Evolutionary conservation across 2,329 filamentous ascomycete genomes (phyloP).

Genomic region (Aspergillus ochraceus): DNA sequence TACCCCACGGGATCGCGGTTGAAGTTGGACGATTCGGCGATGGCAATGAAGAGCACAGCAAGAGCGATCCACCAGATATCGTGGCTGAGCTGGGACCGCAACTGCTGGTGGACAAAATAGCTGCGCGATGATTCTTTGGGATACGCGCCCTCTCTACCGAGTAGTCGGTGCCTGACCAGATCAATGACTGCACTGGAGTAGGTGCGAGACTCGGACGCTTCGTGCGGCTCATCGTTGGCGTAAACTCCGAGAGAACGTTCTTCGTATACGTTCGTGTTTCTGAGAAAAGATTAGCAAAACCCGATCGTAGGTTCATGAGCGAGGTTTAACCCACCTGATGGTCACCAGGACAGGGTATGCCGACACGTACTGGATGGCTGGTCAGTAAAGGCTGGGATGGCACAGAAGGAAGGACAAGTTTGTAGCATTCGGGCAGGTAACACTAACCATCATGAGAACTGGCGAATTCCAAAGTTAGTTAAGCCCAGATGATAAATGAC

Average conservation of each 20-base stretch:
- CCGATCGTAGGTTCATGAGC: neutral
- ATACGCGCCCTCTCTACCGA: constrained; percentile 21
- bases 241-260: constrained; percentile 62
- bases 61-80: constrained; percentile 67
- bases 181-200: constrained; percentile 26
- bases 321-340: constrained; percentile 25
- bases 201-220: constrained; percentile 18
- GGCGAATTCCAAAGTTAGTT: constrained; percentile 12
- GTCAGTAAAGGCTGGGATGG: constrained; percentile 13
- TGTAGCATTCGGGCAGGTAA: neutral
- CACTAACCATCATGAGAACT: constrained; percentile 41
- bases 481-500: neutral
- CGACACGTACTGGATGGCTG: constrained; percentile 31
- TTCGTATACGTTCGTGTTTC: constrained; percentile 71
- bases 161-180: constrained; percentile 26
- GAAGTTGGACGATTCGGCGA: constrained; percentile 60
- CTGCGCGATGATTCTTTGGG: constrained; percentile 38
- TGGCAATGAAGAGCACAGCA: constrained; percentile 59
- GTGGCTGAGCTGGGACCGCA: constrained; percentile 65
- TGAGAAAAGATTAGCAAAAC: constrained; percentile 19
- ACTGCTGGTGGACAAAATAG: constrained; percentile 56
- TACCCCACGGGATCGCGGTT: constrained; percentile 52
- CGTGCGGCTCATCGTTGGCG: constrained; percentile 30
- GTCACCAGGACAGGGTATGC: constrained; percentile 38
- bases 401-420: neutral